Conservation (phyloP, 2,329 filamentous ascomycete species). For the Herpotrichia juniperi region DNA sequence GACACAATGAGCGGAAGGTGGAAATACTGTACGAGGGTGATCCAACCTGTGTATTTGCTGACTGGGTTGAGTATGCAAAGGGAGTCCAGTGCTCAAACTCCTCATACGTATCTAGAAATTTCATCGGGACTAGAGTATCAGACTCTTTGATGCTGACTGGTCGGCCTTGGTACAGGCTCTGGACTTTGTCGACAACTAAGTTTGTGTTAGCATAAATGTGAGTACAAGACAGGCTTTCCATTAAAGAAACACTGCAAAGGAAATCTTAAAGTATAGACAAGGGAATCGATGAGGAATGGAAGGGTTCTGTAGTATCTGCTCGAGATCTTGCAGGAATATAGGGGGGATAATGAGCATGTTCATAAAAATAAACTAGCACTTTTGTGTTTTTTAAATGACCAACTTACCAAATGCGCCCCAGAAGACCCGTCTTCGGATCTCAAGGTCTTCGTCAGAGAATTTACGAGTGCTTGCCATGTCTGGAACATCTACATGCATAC, state of each 20-base stretch:
- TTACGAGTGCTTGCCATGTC: slow-evolving; percentile 35
- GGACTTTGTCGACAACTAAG: slow-evolving; percentile 56
- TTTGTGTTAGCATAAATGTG: slow-evolving; percentile 16
- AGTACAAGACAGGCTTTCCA: too few relatives aligned
- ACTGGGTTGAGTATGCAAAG: slow-evolving; percentile 47
- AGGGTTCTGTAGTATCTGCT: too few relatives aligned
- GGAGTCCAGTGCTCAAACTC: slow-evolving; percentile 61
- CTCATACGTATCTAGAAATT: slow-evolving; percentile 58
- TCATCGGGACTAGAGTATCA: slow-evolving; percentile 54
- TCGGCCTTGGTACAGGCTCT: slow-evolving; percentile 61
- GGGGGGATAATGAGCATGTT: too few relatives aligned
- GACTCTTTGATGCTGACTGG: slow-evolving; percentile 56
- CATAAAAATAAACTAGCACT: too few relatives aligned
- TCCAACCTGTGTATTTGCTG: slow-evolving; percentile 30
- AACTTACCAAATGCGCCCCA: slow-evolving; percentile 52
- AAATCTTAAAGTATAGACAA: too few relatives aligned
- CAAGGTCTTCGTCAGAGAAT: slow-evolving; percentile 54
- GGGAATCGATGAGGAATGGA: too few relatives aligned
- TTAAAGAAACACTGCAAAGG: too few relatives aligned
- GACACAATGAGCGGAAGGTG: slow-evolving; percentile 50
- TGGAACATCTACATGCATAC: slow-evolving; percentile 59
- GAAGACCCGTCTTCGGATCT: slow-evolving; percentile 52
- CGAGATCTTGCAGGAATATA: too few relatives aligned
- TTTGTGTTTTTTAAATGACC: too few relatives aligned
- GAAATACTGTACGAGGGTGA: slow-evolving; percentile 51